phyloP scores from a whole-genome alignment of 129 eudicot genomes.

The Artemisia annua region DNA sequence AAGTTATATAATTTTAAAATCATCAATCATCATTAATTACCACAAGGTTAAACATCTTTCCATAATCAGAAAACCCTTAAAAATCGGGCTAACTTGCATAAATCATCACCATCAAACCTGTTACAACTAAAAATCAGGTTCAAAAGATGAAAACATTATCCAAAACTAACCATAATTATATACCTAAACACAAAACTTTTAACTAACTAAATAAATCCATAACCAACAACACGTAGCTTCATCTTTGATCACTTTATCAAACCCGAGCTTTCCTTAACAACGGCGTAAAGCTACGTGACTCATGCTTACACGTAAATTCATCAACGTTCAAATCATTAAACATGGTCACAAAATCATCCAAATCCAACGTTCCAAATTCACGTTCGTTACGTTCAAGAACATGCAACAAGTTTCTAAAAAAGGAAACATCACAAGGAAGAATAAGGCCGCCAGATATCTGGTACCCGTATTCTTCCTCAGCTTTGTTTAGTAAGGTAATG shows the following conservation, averaged over 20 bases:
- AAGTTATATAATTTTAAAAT: no score
- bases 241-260: conserved; percentile 12
- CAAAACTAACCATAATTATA: no score
- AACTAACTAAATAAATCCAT: no score
- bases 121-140: no score
- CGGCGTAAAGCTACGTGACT: conserved; percentile 28
- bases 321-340: conserved; percentile 29
- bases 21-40: no score
- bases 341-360: conserved; percentile 39
- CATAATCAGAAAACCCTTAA: no score
- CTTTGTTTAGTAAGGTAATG: conserved; percentile 49
- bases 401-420: conserved; percentile 30
- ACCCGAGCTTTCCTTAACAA: conserved; percentile 41
- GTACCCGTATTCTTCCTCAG: conserved; percentile 67
- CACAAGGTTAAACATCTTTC: no score
- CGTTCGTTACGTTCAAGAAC: conserved; percentile 43
- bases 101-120: no score
- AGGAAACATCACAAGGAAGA: conserved; percentile 50
- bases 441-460: conserved; percentile 51
- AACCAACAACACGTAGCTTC: no score
- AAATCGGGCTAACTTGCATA: no score
- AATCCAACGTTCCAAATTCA: conserved; percentile 28
- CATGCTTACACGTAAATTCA: conserved; percentile 27
- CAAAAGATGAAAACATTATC: no score
- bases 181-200: not conserved